phyloP scores from a whole-genome alignment of 352 stramenopile species.

The Phytophthora pistaciae region DNA sequence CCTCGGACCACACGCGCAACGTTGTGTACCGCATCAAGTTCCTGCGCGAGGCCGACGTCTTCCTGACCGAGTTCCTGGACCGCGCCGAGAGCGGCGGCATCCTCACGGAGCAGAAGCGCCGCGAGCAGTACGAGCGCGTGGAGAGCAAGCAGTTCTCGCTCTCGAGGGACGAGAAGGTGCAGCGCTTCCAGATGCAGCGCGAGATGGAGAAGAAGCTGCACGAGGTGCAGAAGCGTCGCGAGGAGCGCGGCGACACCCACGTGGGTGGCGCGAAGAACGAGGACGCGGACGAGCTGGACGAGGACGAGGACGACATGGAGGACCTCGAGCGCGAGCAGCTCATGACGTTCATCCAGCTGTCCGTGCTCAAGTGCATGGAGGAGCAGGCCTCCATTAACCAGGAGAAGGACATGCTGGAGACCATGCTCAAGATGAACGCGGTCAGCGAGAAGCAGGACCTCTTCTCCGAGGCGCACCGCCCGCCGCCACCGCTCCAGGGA shows the following conservation, averaged over 20 bases:
- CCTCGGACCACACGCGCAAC: conserved; percentile 67
- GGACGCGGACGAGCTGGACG: conserved; percentile 38
- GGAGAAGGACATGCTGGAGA: conserved; percentile 89
- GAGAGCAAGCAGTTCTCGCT: conserved; percentile 74
- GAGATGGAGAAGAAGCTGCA: conserved; percentile 79
- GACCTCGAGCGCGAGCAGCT: conserved; percentile 87
- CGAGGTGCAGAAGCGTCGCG: conserved; percentile 57
- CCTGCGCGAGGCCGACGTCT: conserved; percentile 77
- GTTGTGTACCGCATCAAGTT: conserved; percentile 71
- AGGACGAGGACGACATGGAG: conserved; percentile 71
- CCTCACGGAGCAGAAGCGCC: conserved; percentile 73
- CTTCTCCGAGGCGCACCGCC: conserved; percentile 75
- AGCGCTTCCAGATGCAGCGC: conserved; percentile 81
- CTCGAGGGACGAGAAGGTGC: conserved; percentile 83
- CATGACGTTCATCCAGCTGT: conserved; percentile 82
- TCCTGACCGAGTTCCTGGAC: conserved; percentile 83
- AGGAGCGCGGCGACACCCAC: conserved; percentile 35
- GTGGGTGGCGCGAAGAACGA: conserved; percentile 21
- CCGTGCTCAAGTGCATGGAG: conserved; percentile 81
- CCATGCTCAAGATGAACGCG: conserved; percentile 85
- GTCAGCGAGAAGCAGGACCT: conserved; percentile 63
- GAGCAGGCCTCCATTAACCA: conserved; percentile 80
- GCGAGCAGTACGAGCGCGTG: conserved; percentile 81
- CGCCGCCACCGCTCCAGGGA: conserved; percentile 63
- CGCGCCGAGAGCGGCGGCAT: conserved; percentile 66